Evolutionary conservation across 139 green algal species (phyloP), one percentile per base, ranked within the genome.

Genomic region (Chlorella sp.): DNA sequence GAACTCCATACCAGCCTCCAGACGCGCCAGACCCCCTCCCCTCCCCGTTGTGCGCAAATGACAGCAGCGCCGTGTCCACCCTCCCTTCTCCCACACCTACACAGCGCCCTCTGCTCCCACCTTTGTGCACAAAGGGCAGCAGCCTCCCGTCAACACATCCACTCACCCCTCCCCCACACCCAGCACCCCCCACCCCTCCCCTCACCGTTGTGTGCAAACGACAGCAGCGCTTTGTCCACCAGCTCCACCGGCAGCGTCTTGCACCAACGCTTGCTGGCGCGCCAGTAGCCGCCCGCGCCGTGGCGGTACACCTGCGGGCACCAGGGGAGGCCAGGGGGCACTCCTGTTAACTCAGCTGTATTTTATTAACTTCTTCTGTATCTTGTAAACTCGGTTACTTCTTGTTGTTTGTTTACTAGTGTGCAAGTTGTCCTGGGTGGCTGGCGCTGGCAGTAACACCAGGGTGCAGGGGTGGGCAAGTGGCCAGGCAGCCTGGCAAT

Each of bases 151-250:
- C 64, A 36, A 76, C 32, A 79, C 32, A 22, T 3, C 15, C 7
- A 11, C 3, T 2, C 42, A 16, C 5, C 32, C 68, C 48, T 16
- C 48, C 5, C 48, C 7, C 48, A 57, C 48, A 57, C 7, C 85
- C 22, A 57, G 48, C 48, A 57, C 39, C 68, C 39, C 37, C 37
- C 39, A 19, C 16, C 57, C 30, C 16, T 32, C 53, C 3, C 81
- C 92, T 53, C 86, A 95, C 95, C 94, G 86, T 97, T 98, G 89
- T 95, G 92, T 0, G 91, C 93, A 91, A 98, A 98, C 24, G 83
- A 88, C 5, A 87, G n/a, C 37, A 98, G 92, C 39, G 95, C 94
- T 57, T 94, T 90, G 64, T 89, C 82, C 68, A 98, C 94, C 36
- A 89, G 91, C 22, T 94, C 91, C 28, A 86, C 48, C 21, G 89